A percentile compares a stretch with the other conserved stretches of the same genome.
Conservation (phyloP, 1,284 basidiomycete genomes). For the Tilletia caries region DNA sequence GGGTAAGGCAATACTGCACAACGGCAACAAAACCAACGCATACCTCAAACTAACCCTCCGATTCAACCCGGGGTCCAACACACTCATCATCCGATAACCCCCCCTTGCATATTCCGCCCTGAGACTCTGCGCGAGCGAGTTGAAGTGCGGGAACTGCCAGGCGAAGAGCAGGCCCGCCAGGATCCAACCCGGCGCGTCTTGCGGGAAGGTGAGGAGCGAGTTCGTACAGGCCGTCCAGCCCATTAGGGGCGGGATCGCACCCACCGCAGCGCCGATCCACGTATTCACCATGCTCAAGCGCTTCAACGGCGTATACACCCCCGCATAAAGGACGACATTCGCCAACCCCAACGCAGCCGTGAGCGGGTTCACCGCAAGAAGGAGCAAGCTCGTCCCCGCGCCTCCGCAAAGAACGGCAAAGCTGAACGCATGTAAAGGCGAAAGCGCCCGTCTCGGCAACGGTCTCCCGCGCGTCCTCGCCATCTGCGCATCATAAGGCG, state of each 20-base stretch:
- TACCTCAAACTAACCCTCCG: constrained; percentile 82
- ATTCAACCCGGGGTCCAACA: constrained; percentile 75
- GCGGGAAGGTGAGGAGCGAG: constrained; percentile 68
- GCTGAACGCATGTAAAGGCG: constrained; percentile 74
- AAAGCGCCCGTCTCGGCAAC: constrained; percentile 78
- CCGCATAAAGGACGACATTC: constrained; percentile 87
- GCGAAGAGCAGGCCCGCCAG: constrained; percentile 65
- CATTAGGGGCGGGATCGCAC: constrained; percentile 90
- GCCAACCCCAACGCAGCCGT: constrained; percentile 77
- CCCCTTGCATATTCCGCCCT: constrained; percentile 85
- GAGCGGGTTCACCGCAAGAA: constrained; percentile 80
- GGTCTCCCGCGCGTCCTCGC: constrained; percentile 82
- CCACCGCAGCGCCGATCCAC: constrained; percentile 91
- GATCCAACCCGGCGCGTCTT: constrained; percentile 44
- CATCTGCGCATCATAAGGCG: constrained; percentile 96
- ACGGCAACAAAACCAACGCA: constrained; percentile 71
- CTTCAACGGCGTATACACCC: constrained; percentile 89
- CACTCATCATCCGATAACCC: constrained; percentile 89
- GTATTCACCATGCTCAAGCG: constrained; percentile 85
- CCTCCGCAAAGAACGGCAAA: constrained; percentile 75
- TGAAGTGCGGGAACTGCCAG: constrained; percentile 99
- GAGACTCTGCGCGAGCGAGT: constrained; percentile 81
- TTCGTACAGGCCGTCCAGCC: constrained; percentile 90
- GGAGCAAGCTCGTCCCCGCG: constrained; percentile 73
- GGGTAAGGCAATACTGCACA: constrained; percentile 68